phyloP scores from a whole-genome alignment of 176 grass and related monocot genomes.

The Ampelocalamus luodianensis region DNA sequence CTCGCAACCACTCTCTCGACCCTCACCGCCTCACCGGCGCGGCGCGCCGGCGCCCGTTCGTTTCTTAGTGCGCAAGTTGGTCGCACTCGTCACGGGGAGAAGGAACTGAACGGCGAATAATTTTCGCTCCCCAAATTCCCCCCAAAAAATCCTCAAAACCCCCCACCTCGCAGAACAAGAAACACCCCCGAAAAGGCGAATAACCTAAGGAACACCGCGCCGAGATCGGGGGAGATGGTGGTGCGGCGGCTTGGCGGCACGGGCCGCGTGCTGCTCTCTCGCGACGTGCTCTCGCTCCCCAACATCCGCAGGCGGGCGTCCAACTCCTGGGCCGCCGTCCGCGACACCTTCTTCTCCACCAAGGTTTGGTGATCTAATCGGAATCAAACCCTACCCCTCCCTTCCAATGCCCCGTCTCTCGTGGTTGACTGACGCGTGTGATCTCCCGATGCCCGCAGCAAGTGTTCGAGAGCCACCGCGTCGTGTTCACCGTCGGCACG shows the following conservation, averaged over 20 bases:
- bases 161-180: neutral
- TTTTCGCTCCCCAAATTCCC: neutral
- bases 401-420: neutral
- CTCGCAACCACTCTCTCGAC: no score
- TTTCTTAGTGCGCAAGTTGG: no score
- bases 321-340: slow-evolving; percentile 73
- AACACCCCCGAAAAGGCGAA: neutral
- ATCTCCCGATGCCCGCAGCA: slow-evolving; percentile 51
- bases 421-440: neutral
- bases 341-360: slow-evolving; percentile 84
- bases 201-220: neutral
- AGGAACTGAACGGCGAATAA: neutral
- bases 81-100: neutral
- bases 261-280: slow-evolving; percentile 50
- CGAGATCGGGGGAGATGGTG: slow-evolving; percentile 58
- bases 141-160: neutral
- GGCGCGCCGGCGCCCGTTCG: no score
- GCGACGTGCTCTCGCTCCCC: slow-evolving; percentile 42
- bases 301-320: slow-evolving; percentile 64
- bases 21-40: neutral
- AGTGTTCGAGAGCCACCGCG: slow-evolving; percentile 82
- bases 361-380: slow-evolving; percentile 45
- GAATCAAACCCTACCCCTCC: neutral
- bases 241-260: slow-evolving; percentile 61
- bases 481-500: slow-evolving; percentile 90